Evolutionary conservation across 2,329 filamentous ascomycete genomes (phyloP).

Genomic region (Stagonosporopsis vannaccii): DNA sequence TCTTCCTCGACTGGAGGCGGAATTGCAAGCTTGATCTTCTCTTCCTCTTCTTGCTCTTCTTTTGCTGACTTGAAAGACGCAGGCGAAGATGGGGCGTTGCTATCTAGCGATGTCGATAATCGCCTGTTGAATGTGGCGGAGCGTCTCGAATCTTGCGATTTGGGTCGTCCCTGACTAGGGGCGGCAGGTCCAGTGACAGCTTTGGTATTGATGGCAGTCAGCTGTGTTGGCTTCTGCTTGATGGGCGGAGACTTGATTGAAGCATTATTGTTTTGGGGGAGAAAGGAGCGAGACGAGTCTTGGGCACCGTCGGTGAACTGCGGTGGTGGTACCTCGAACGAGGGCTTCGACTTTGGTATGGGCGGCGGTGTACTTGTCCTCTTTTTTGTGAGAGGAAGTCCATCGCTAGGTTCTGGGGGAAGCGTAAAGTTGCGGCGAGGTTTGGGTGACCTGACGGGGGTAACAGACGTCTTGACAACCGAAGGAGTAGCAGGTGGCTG

Average conservation of each 20-base stretch:
- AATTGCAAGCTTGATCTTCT: slow-evolving; percentile 40
- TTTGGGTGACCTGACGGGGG: slow-evolving; percentile 53
- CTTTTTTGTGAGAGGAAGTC: slow-evolving; percentile 25
- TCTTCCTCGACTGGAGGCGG: slow-evolving; percentile 2
- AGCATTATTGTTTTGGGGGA: slow-evolving; percentile 29
- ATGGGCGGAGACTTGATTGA: slow-evolving; percentile 34
- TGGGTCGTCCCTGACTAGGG: slow-evolving; percentile 26
- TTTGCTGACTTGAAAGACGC: slow-evolving; percentile 47
- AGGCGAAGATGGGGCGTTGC: slow-evolving; percentile 40
- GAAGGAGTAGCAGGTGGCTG: slow-evolving; percentile 25
- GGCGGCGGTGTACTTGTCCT: slow-evolving; percentile 36
- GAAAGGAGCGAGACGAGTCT: slow-evolving; percentile 17
- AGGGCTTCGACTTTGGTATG: slow-evolving; percentile 40
- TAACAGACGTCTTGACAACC: slow-evolving; percentile 32
- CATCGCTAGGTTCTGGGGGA: slow-evolving; percentile 37
- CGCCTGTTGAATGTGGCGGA: slow-evolving; percentile 28
- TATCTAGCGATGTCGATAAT: slow-evolving; percentile 37
- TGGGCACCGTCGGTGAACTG: slow-evolving; percentile 25
- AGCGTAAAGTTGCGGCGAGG: slow-evolving; percentile 46
- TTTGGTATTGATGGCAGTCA: slow-evolving; percentile 30
- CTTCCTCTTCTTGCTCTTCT: slow-evolving; percentile 42
- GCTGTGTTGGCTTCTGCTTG: slow-evolving; percentile 36
- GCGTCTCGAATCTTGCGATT: slow-evolving; percentile 34
- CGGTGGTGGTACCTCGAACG: slow-evolving; percentile 21
- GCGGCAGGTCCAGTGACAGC: slow-evolving; percentile 28